Conservation (phyloP, 176 grass and related monocot genomes). For the Panicum miliaceum region DNA sequence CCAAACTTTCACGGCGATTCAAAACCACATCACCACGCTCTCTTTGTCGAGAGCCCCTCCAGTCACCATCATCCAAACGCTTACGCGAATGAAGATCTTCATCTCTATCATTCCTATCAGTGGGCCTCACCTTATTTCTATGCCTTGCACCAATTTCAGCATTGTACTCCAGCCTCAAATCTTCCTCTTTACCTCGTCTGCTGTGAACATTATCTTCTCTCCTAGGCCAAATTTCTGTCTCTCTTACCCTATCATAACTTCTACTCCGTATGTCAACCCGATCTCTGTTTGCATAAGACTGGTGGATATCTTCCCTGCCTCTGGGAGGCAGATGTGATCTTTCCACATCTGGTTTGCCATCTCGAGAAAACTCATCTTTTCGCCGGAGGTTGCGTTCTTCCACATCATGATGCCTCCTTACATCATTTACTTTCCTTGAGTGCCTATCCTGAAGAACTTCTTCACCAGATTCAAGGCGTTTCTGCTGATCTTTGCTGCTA, state of each 20-base stretch:
- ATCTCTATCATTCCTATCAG: constrained; percentile 74
- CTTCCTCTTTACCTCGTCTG: constrained; percentile 81
- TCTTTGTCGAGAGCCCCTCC: constrained; percentile 74
- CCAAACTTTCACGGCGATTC: constrained; percentile 60
- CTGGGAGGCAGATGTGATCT: constrained; percentile 51
- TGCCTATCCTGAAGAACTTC: constrained; percentile 66
- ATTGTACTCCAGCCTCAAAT: constrained; percentile 64
- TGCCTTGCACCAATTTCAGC: constrained; percentile 62
- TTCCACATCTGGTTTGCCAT: constrained; percentile 49
- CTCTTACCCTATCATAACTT: constrained; percentile 83
- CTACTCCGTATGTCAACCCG: constrained; percentile 55
- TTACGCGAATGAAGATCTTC: constrained; percentile 75
- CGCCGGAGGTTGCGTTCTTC: constrained; percentile 51
- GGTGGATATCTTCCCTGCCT: constrained; percentile 65
- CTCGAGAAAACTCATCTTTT: constrained; percentile 52
- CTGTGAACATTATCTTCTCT: constrained; percentile 77
- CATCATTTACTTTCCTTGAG: constrained; percentile 50
- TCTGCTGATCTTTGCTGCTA: constrained; percentile 70
- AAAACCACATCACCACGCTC: constrained; percentile 61
- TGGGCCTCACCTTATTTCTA: constrained; percentile 63
- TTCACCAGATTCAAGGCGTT: constrained; percentile 66
- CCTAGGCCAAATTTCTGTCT: constrained; percentile 59
- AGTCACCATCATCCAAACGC: constrained; percentile 71
- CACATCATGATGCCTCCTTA: constrained; percentile 55
- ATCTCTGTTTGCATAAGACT: constrained; percentile 58